phyloP scores from a whole-genome alignment of 495 filamentous ascomycete genomes.

The Aspergillus leporis region DNA sequence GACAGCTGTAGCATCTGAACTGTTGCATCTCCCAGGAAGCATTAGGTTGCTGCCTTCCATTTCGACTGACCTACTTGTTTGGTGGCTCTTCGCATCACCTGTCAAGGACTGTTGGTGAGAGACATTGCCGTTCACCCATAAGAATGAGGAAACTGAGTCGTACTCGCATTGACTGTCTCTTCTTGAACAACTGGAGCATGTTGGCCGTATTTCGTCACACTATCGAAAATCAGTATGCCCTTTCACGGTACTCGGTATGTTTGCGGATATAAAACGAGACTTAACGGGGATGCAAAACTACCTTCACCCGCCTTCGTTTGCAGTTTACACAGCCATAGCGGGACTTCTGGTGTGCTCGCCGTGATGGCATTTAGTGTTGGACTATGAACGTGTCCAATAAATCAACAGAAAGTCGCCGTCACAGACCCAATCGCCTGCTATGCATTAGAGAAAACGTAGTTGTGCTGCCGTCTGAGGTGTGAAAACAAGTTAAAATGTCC shows the following conservation, averaged over 20 bases:
- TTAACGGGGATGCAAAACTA: background rate
- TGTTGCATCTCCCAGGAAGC: background rate
- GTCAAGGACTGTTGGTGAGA: background rate
- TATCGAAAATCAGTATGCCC: background rate
- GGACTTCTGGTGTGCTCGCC: background rate
- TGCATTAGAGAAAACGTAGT: background rate
- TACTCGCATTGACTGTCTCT: background rate
- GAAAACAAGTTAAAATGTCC: background rate
- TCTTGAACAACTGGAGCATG: background rate
- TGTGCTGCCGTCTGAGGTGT: background rate
- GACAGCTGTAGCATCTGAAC: background rate
- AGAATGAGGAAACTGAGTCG: background rate
- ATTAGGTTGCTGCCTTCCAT: background rate
- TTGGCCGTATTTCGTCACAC: background rate
- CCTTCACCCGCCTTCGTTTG: background rate
- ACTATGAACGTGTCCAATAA: background rate
- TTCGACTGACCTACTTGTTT: background rate
- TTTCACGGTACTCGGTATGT: background rate
- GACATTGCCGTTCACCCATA: background rate
- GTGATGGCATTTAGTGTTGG: background rate
- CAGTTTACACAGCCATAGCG: background rate
- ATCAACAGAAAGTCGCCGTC: background rate
- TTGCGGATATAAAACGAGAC: background rate
- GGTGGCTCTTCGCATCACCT: background rate
- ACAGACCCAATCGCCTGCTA: background rate